These are phyloP conservation scores for Trametes cinnabarina DNA, from an alignment of 768 basidiomycete species.

Conservation along the genomic window DNA sequence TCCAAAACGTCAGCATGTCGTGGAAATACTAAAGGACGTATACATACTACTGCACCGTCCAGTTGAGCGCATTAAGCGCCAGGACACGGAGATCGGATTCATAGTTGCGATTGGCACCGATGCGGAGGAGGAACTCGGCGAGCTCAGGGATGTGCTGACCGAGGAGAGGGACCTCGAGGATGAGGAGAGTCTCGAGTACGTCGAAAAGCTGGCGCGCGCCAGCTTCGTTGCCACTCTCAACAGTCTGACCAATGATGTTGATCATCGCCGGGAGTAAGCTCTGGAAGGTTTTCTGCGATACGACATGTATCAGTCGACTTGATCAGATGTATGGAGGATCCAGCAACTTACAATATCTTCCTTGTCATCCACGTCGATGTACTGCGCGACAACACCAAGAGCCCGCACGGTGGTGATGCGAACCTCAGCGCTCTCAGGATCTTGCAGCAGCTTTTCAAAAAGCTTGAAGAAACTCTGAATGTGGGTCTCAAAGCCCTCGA, in stretches of 20 bases:
- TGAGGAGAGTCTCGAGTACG: slow-evolving; percentile 91
- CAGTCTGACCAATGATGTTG: slow-evolving; percentile 78
- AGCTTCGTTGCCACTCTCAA: slow-evolving; percentile 75
- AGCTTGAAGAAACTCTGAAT: slow-evolving; percentile 74
- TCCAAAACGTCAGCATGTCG: slow-evolving; percentile 1
- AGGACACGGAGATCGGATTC: slow-evolving; percentile 84
- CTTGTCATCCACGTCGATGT: slow-evolving; percentile 87
- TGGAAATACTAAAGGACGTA: neutral
- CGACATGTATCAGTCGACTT: neutral
- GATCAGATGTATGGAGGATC: too few relatives aligned
- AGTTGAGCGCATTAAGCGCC: slow-evolving; percentile 89
- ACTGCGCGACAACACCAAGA: slow-evolving; percentile 91
- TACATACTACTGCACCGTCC: slow-evolving; percentile 93
- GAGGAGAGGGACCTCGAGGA: slow-evolving; percentile 93
- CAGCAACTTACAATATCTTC: slow-evolving; percentile 78
- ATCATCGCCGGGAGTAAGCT: slow-evolving; percentile 84
- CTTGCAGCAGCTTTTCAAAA: slow-evolving; percentile 67
- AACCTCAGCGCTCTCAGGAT: slow-evolving; percentile 87
- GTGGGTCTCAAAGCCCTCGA: slow-evolving; percentile 83
- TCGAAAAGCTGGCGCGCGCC: slow-evolving; percentile 90
- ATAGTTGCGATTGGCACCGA: slow-evolving; percentile 74
- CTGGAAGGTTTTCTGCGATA: slow-evolving; percentile 78
- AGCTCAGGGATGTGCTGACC: slow-evolving; percentile 85
- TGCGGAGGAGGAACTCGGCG: slow-evolving; percentile 82
- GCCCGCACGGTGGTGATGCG: slow-evolving; percentile 87